Base-by-base conservation (phyloP, 305 asterid species). In the Stenogyne calaminthoides region DNA sequence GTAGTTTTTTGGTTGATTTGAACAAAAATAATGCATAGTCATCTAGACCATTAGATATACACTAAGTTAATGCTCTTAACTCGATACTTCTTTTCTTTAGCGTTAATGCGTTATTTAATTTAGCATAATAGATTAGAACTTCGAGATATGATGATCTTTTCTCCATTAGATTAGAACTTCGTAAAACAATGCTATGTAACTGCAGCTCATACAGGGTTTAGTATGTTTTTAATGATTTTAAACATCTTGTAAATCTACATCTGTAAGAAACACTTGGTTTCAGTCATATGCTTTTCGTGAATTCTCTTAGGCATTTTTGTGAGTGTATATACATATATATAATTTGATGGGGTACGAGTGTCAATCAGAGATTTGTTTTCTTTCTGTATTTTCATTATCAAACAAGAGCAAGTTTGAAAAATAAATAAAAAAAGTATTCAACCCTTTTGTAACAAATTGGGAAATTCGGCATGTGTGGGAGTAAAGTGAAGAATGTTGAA, bases 381-480 rank as follows among this genome's bases (percentile, higher is more conserved):
- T 19, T 57, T 19, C 51, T 49, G 63, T n/a, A 15, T 47, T 58
- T 71, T 29, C 67, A 65, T 73, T 22, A 64, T 39, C 8, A n/a
- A 69, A 76, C 55, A 25, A 7, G 29, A 60, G 18, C 18, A 15
- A 18, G 36, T 10, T 51, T 16, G 52, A 22, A 22, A 22, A 22
- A 22, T 22, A 22, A 22, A 22, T 22, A 22, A 22, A 22, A 22
- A 22, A 22, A 22, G 1, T 1, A 22, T 22, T 16, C 27, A 70
- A 16, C 52, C 52, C 4, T 44, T 44, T 11, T 44, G 3, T 44
- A 44, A 44, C 51, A 44, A 5, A 47, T 47, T 14, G 19, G 54
- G 54, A 46, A 46, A 42, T 12, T n/a, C 4, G 7, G 18, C 54
- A 46, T 46, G n/a, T 46, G 5, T 46, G 54, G n/a, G n/a, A 46